phyloP scores from a whole-genome alignment of 805 yeast genomes.

The Teunomyces cretensis region DNA sequence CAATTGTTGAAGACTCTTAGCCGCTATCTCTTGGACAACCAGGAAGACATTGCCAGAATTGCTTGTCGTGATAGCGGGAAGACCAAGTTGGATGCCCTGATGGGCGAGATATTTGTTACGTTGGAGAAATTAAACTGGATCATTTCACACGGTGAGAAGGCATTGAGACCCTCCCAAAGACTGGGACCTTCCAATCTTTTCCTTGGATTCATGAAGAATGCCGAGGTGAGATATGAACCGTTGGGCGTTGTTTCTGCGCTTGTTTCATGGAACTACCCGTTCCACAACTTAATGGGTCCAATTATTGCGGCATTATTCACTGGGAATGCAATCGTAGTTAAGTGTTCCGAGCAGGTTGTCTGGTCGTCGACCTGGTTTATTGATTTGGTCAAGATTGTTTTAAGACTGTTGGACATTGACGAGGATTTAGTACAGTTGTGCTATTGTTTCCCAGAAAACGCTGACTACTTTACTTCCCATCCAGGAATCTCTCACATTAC shows the following conservation, averaged over 20 bases:
- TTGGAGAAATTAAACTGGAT: conserved; percentile 92
- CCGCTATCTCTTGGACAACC: conserved; percentile 74
- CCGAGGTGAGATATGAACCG: conserved; percentile 93
- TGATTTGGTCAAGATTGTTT: conserved; percentile 66
- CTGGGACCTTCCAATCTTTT: conserved; percentile 86
- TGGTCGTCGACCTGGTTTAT: conserved; percentile 89
- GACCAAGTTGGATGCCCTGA: conserved; percentile 91
- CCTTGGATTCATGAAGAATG: conserved; percentile 81
- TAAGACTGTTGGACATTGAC: conserved; percentile 71
- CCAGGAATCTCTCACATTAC: conserved; percentile 84
- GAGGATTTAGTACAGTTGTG: conserved; percentile 85
- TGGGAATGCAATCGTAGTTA: conserved; percentile 88
- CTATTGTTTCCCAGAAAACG: conserved; percentile 86
- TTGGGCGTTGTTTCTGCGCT: conserved; percentile 84
- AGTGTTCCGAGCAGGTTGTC: conserved; percentile 93
- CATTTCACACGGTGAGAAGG: conserved; percentile 73
- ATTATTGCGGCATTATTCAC: conserved; percentile 83
- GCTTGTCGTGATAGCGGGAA: conserved; percentile 98
- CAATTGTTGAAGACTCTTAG: conserved; percentile 69
- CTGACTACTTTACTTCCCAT: conserved; percentile 82
- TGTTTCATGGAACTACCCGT: conserved; percentile 97
- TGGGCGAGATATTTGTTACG: conserved; percentile 96
- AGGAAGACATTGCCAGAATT: conserved; percentile 81
- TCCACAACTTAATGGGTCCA: conserved; percentile 93
- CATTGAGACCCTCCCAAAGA: conserved; percentile 68